Evolutionary conservation across 805 yeast genomes (phyloP), one percentile per base, ranked within the genome.

Genomic region (Starmerella apis): DNA sequence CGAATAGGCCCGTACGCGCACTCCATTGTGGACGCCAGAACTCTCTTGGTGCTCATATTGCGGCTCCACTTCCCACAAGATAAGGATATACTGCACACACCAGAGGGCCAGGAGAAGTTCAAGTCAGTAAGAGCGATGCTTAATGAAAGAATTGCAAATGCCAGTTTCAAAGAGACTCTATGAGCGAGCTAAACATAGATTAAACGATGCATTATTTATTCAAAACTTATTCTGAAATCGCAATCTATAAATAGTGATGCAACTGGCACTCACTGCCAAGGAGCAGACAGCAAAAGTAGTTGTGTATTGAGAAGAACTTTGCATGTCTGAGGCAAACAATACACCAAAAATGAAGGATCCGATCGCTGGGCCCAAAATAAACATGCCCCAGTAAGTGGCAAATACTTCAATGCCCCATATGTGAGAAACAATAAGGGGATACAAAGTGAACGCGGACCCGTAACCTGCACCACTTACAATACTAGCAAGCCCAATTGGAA

Each of bases 331-430:
- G 1, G 94, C 96, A 63, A 81, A 87, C 11, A 80, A 56, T 46
- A 83, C 59, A 5, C 94, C 88, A 59, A 75, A 83, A 2, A 76
- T 53, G 4, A 83, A 70, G 1, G 90, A 72, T 1, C 95, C 95
- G 2, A 85, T 55, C 0, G 96, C 95, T 2, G 96, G 95, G 0
- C 94, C 92, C 31, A 84, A 73, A 75, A 86, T 81, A 63, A 86
- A 84, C 23, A 83, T 70, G 2, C 96, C 96, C 86, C 95, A 90
- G 1, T 90, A 83, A 2, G 95, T 83, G 0, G 96, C 97, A 65
- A 90, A 78, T 30, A 84, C 75, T 38, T 83, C 87, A 20, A 83
- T 74, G 0, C 96, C 96, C 87, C 95, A 92, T 2, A 84, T 77
- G 3, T 81, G 71, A 1, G 94, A 81, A 14, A 87, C 78, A 13